Base-by-base conservation (phyloP, 2,329 filamentous ascomycete species). In the Pseudocercospora crystallina region DNA sequence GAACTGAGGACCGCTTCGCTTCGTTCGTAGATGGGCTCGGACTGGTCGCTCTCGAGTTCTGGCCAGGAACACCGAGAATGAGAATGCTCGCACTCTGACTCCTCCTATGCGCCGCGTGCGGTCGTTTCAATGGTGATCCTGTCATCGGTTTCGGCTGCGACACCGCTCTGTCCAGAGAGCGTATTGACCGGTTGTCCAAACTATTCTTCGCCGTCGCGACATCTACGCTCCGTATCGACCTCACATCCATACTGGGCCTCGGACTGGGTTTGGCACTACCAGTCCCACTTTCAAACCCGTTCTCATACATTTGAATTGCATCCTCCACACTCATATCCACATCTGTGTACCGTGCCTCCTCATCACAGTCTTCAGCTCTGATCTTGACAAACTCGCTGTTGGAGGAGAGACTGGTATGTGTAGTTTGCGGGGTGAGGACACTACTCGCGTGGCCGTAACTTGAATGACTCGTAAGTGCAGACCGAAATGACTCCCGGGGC, bases 371-470 rank as follows among this genome's bases (percentile, higher is more conserved):
- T 14, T 70, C 65, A 15, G 57, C 47, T 42, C 59, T 59, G 40
- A 68, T 83, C 70, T 89, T 85, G 47, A 90, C 69, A 78, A 79
- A 55, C 76, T 94, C 72, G 73, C 87, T 95, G 53, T 83, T 82
- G 3, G 90, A 94, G 57, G 86, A 69, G 43, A 94, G 78, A 65
- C 90, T 96, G 68, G 89, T 95, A 54, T 89, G 80, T 65, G 92
- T 89, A 1, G 89, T 95, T n/a, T 80, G 80, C 56, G 92, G 89
- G 1, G 89, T 95, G 13, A 80, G 80, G 56, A 79, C 81, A 10
- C 74, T 69, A 46, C 80, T 80, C 5, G 74, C 65, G 37, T 80
- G 79, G 43, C 80, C 71, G 35, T 77, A 70, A 62, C 81, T 84
- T 12, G 82, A 85, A 47, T 76, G 68, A 53, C 70, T 81, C 3